phyloP scores from a whole-genome alignment of 345 rosid genomes.

The Passiflora organensis region DNA sequence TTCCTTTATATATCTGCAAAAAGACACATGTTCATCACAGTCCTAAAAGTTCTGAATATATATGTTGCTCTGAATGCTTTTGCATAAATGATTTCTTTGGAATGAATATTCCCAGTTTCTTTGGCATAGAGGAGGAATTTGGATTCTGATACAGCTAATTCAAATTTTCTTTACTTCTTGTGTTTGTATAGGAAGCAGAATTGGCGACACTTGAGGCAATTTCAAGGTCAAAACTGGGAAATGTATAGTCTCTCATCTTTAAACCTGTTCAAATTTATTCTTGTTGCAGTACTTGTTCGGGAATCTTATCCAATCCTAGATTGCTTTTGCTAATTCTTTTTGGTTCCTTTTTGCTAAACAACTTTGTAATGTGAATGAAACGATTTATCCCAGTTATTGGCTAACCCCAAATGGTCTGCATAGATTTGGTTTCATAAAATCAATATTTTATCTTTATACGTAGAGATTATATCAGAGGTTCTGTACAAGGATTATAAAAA shows the following conservation, averaged over 20 bases:
- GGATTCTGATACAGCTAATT: neutral
- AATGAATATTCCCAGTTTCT: neutral
- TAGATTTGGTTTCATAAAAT: no score
- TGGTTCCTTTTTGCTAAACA: no score
- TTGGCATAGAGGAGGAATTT: conserved; percentile 1
- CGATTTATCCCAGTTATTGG: no score
- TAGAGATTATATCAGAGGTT: no score
- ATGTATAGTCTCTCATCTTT: conserved; percentile 48
- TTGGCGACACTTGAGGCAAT: conserved; percentile 85
- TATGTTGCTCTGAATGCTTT: neutral
- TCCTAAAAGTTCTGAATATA: no score
- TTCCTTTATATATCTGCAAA: neutral
- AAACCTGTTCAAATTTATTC: conserved; percentile 11
- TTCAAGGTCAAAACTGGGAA: conserved; percentile 75
- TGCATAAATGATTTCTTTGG: neutral
- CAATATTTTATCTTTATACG: neutral
- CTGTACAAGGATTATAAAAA: no score
- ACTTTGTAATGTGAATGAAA: no score
- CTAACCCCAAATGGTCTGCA: no score
- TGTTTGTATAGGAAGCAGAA: conserved; percentile 68
- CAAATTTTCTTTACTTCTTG: neutral
- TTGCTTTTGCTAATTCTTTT: neutral
- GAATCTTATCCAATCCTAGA: neutral
- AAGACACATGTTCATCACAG: no score
- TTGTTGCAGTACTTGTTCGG: neutral